Conservation (phyloP, 2,329 filamentous ascomycete genomes). For the Plenodomus lindquistii region DNA sequence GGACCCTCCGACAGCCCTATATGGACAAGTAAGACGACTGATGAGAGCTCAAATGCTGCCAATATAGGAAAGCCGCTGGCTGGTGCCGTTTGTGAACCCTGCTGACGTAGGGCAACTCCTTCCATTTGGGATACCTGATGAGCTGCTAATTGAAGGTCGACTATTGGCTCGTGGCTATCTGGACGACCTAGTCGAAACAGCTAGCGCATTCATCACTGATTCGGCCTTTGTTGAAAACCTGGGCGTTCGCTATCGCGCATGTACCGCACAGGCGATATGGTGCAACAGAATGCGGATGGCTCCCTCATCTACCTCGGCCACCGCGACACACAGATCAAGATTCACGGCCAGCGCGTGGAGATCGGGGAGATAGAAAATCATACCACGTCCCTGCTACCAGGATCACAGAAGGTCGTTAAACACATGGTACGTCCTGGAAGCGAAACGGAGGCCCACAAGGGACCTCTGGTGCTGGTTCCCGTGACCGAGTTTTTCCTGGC, state of each 20-base stretch:
- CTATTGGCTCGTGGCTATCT: slow-evolving; percentile 26
- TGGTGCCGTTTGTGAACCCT: slow-evolving; percentile 17
- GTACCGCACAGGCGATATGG: slow-evolving; percentile 80
- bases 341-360: slow-evolving; percentile 77
- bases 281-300: slow-evolving; percentile 68
- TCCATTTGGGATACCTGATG: slow-evolving; percentile 22
- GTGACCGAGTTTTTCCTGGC: too few species aligned
- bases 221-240: not conserved
- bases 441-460: too few species aligned
- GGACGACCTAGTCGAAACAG: slow-evolving; percentile 19
- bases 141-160: slow-evolving; percentile 30
- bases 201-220: slow-evolving; percentile 12
- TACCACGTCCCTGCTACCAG: too few species aligned
- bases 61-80: slow-evolving; percentile 12
- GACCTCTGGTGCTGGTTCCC: too few species aligned
- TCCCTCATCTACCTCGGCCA: slow-evolving; percentile 73
- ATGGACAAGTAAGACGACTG: not conserved
- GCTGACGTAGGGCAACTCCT: slow-evolving; percentile 19
- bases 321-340: slow-evolving; percentile 75
- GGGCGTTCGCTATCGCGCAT: not conserved
- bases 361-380: slow-evolving; percentile 65
- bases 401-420: too few species aligned
- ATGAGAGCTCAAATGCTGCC: not conserved
- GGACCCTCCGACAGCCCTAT: slow-evolving; percentile 6
- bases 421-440: too few species aligned